These are phyloP conservation scores for Curvularia hawaiiensis DNA, from an alignment of 2,329 filamentous ascomycete genomes.

Conservation along the genomic window DNA sequence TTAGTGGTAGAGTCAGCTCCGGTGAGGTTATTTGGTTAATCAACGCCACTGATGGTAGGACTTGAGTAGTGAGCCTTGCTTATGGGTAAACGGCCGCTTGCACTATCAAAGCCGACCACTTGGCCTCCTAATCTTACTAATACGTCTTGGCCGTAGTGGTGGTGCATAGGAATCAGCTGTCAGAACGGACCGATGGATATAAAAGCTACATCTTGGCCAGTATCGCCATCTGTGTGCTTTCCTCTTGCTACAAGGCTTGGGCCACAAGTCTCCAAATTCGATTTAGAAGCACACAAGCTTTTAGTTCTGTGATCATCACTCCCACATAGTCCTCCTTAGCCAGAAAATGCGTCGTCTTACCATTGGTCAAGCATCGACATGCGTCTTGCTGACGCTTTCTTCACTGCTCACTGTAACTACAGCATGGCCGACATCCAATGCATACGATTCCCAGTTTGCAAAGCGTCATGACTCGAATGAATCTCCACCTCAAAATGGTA, in stretches of 20 bases:
- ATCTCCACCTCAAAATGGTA: constrained; percentile 11
- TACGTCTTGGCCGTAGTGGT: constrained; percentile 2
- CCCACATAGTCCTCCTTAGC: background rate
- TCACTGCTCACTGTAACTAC: constrained; percentile 11
- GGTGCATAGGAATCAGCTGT: background rate
- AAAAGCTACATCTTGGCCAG: background rate
- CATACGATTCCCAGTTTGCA: constrained; percentile 19
- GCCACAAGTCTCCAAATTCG: background rate
- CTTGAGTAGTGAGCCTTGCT: background rate
- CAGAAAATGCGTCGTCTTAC: constrained; percentile 14
- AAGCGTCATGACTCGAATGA: constrained; percentile 19
- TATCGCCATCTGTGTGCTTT: background rate
- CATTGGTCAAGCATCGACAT: constrained; percentile 8
- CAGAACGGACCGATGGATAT: background rate
- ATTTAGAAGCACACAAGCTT: background rate
- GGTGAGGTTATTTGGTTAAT: background rate
- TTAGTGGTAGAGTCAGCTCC: background rate
- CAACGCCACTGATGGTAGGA: constrained; percentile 1
- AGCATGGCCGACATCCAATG: constrained; percentile 23
- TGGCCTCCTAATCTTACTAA: background rate
- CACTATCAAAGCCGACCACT: constrained; percentile 1
- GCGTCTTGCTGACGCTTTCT: constrained; percentile 12
- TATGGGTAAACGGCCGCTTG: background rate
- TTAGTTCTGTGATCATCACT: background rate
- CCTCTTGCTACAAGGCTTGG: background rate